These are phyloP conservation scores for Mortierella sp. DNA, from an alignment of 371 early-diverging fungal genomes.

Conservation along the genomic window DNA sequence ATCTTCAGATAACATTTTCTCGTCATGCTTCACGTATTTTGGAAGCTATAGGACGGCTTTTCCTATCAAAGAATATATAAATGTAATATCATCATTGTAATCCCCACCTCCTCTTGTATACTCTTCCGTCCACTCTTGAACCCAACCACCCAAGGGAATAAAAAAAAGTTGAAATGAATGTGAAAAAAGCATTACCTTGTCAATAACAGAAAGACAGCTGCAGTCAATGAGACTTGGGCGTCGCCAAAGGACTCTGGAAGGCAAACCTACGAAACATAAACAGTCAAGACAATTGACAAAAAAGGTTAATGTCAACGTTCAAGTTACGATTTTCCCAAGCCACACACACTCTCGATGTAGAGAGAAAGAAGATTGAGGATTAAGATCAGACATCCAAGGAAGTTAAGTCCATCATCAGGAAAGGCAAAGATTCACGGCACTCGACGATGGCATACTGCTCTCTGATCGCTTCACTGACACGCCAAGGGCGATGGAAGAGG, in stretches of 20 bases:
- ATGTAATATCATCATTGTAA: constrained; percentile 56
- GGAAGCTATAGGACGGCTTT: constrained; percentile 60
- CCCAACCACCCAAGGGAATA: not conserved
- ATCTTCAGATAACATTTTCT: constrained; percentile 50
- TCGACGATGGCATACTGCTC: constrained; percentile 62
- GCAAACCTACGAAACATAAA: not conserved
- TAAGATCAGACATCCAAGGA: constrained; percentile 62
- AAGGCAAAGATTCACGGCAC: constrained; percentile 46
- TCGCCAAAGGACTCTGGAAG: not conserved
- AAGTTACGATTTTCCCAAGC: not conserved
- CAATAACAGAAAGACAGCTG: not conserved
- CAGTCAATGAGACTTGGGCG: not conserved
- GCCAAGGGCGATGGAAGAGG: constrained; percentile 38
- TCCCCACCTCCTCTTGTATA: not conserved
- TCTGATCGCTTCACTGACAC: constrained; percentile 59
- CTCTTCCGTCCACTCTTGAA: not conserved
- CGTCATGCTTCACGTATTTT: constrained; percentile 59
- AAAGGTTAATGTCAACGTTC: not conserved
- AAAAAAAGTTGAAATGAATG: not conserved
- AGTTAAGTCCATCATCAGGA: constrained; percentile 55
- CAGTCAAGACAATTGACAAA: not conserved
- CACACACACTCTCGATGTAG: not conserved
- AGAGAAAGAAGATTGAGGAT: not conserved
- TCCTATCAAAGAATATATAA: constrained; percentile 53
- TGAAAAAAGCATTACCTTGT: not conserved